Base-by-base conservation (phyloP, 2,329 filamentous ascomycete species). In the Nemania serpens region DNA sequence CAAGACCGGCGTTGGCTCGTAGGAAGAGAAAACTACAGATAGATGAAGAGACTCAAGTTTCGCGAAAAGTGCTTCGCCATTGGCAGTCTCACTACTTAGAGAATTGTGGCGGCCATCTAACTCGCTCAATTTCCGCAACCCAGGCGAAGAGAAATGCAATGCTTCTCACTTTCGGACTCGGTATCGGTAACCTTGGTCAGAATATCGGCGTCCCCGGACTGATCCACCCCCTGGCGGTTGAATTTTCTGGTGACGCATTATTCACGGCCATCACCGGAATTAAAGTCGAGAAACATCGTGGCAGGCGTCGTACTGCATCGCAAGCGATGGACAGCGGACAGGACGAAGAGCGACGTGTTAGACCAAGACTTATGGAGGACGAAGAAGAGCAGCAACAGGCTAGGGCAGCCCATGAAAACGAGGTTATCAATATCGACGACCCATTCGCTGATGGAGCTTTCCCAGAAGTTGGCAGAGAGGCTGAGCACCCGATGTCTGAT, bases 401-500 rank as follows among this genome's bases (percentile, higher is more conserved):
- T 2, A 59, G 64, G 9, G 50, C 29, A 20, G 12, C 20, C n/a
- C 37, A 52, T 18, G 71, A 72, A 7, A 72, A 72, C 37, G 74
- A 72, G 0, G 65, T 70, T 36, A 42, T 61, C 36, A 58, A 71
- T 33, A 34, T 67, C 22, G 54, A 59, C 15, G 65, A 68, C 10
- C 55, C 62, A 5, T 62, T 65, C 46, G 52, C 25, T 25, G 56
- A 67, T 12, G 59, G 61, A n/a, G 61, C 50, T 36, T 57, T 55
- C 20, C 66, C 67, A 2, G 74, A 76, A 55, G 59, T 74, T 13
- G 74, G 74, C 22, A 71, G 74, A 75, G 85, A 91, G 43, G 89
- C 84, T 1, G 84, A 81, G 0, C 82, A 84, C 0, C 83, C 85
- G 7, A 82, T 95, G 55, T 84, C 86, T 4, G 90, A 96, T 60